These are phyloP conservation scores for Trichoderma koningii DNA, from an alignment of 2,329 filamentous ascomycete genomes.

Conservation along the genomic window DNA sequence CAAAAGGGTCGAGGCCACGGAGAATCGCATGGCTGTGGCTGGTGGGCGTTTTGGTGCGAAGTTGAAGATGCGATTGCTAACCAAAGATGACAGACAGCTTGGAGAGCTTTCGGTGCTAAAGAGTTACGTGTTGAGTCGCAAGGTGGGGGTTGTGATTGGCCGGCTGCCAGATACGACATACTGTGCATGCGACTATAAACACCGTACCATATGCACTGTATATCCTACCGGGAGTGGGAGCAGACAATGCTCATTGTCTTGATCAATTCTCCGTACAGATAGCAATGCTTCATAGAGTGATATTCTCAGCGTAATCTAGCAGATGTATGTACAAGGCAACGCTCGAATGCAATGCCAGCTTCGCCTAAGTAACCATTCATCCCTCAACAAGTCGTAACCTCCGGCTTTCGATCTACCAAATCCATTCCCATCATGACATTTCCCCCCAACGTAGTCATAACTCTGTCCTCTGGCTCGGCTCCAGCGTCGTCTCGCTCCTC, in stretches of 20 bases:
- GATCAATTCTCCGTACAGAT: background rate
- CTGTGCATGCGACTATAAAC: conserved; percentile 1
- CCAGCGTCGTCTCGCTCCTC: conserved; percentile 34
- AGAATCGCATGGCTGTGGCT: conserved; percentile 42
- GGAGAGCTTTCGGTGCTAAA: conserved; percentile 28
- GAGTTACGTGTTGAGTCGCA: conserved; percentile 36
- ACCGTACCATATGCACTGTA: background rate
- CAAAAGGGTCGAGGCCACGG: conserved; percentile 45
- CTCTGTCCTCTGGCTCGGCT: conserved; percentile 39
- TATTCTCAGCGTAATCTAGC: background rate
- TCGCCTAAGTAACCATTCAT: background rate
- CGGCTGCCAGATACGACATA: conserved; percentile 6
- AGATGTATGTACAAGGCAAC: background rate
- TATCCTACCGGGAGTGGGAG: background rate
- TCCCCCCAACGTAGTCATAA: conserved; percentile 30
- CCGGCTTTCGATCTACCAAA: background rate
- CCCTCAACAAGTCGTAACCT: background rate
- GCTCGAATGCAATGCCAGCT: background rate
- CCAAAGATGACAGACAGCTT: conserved; percentile 40
- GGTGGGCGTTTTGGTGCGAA: conserved; percentile 30
- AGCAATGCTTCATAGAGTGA: background rate
- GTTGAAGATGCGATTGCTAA: conserved; percentile 18
- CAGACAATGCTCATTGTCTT: background rate
- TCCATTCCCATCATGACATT: background rate
- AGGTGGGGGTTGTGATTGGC: conserved; percentile 33